A percentile compares a stretch with the other conserved stretches of the same genome.
These are phyloP conservation scores for Leccinum obscurum DNA, from an alignment of 768 basidiomycete genomes.

Conservation along the genomic window DNA sequence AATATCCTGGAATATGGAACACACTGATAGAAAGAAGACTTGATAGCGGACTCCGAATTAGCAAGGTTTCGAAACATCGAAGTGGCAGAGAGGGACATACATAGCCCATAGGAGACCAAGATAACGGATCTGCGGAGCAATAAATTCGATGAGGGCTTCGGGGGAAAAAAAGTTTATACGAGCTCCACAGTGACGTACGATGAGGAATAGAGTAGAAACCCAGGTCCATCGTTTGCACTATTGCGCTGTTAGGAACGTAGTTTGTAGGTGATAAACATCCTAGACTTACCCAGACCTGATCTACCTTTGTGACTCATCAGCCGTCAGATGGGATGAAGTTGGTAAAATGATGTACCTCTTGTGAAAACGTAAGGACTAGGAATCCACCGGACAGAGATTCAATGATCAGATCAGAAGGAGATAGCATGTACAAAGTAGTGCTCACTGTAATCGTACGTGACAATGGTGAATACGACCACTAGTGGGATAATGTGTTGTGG, in stretches of 20 bases:
- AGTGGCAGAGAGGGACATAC: neutral
- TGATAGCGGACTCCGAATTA: neutral
- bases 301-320: conserved; percentile 2
- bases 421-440: neutral
- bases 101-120: neutral
- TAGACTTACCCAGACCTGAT: conserved; percentile 4
- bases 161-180: too few species aligned
- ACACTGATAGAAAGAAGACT: neutral
- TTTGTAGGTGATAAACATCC: too few species aligned
- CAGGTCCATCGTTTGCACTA: neutral
- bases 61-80: neutral
- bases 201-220: neutral
- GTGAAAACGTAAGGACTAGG: conserved; percentile 15
- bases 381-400: neutral
- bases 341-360: conserved; percentile 7
- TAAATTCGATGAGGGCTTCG: neutral
- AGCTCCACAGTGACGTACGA: neutral
- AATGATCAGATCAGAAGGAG: neutral
- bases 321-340: neutral
- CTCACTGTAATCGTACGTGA: conserved; percentile 21
- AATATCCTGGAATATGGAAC: neutral
- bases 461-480: conserved; percentile 6
- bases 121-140: neutral
- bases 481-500: neutral
- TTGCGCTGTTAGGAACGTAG: neutral